These are phyloP conservation scores for Sclerotinia sclerotiorum DNA, from an alignment of 2,329 filamentous ascomycete species.

Conservation along the genomic window DNA sequence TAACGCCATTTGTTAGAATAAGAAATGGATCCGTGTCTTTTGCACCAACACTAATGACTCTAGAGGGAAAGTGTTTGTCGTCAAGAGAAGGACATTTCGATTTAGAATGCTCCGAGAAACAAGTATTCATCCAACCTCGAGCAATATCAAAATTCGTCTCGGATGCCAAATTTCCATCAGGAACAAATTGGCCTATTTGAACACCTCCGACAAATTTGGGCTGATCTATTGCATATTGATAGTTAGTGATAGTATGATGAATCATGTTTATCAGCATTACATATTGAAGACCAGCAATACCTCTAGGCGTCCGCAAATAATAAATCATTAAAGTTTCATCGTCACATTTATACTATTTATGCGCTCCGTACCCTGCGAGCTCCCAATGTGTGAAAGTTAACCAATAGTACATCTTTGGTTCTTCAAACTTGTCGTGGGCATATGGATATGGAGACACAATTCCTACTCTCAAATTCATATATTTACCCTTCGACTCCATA, in stretches of 20 bases:
- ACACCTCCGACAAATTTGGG: background rate
- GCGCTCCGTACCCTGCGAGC: too few relatives aligned
- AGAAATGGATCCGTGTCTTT: background rate
- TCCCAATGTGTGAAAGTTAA: background rate
- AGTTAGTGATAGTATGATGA: background rate
- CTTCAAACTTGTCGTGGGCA: rapidly evolving
- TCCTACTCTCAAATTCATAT: background rate
- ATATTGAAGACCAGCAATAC: background rate
- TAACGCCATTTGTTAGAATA: background rate
- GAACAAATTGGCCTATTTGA: background rate
- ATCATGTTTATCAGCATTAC: background rate
- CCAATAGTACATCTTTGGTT: rapidly evolving
- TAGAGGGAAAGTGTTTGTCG: background rate
- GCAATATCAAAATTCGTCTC: background rate
- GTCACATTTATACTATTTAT: background rate
- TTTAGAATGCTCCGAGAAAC: background rate
- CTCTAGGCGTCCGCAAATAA: background rate
- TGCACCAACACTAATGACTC: background rate
- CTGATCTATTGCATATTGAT: background rate
- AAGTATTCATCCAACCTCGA: background rate
- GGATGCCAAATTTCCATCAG: background rate
- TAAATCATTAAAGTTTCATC: background rate
- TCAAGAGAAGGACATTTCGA: background rate
- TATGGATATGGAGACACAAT: background rate
- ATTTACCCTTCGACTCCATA: background rate